Conservation (phyloP, 805 yeast species). For the Metschnikowia gruessii region DNA sequence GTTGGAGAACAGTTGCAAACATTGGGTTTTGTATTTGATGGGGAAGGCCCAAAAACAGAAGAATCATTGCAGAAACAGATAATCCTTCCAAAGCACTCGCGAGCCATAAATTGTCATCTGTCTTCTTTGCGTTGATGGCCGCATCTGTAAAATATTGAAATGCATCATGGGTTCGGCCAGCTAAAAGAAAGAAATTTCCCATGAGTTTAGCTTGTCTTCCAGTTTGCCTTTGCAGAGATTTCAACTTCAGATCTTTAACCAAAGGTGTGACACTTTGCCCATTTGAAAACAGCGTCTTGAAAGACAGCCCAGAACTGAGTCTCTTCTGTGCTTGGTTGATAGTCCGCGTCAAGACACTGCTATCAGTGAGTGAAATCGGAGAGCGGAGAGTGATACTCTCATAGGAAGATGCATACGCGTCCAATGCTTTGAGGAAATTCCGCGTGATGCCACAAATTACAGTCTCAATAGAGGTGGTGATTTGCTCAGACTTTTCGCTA, state of each 20-base stretch:
- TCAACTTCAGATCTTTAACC: constrained; percentile 27
- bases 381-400: constrained; percentile 79
- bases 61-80: constrained; percentile 59
- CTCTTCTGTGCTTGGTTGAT: constrained; percentile 43
- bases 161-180: constrained; percentile 77
- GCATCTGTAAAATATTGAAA: constrained; percentile 74
- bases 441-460: constrained; percentile 70
- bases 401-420: constrained; percentile 68
- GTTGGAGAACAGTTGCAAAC: constrained; percentile 32
- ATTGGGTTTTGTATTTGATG: constrained; percentile 46
- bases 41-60: constrained; percentile 54
- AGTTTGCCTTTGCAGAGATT: constrained; percentile 45
- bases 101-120: constrained; percentile 81
- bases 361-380: constrained; percentile 63
- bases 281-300: constrained; percentile 30
- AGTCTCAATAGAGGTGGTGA: constrained; percentile 48
- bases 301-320: constrained; percentile 40
- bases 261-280: constrained; percentile 12
- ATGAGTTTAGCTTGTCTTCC: constrained; percentile 75
- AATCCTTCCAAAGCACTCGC: constrained; percentile 85
- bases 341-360: constrained; percentile 42
- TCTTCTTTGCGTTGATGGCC: constrained; percentile 50
- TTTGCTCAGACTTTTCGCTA: constrained; percentile 25
- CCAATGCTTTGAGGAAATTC: constrained; percentile 59
- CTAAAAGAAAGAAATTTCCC: constrained; percentile 73